These are phyloP conservation scores for Geosiphon pyriformis DNA, from an alignment of 192 early-diverging fungal genomes.

Conservation along the genomic window DNA sequence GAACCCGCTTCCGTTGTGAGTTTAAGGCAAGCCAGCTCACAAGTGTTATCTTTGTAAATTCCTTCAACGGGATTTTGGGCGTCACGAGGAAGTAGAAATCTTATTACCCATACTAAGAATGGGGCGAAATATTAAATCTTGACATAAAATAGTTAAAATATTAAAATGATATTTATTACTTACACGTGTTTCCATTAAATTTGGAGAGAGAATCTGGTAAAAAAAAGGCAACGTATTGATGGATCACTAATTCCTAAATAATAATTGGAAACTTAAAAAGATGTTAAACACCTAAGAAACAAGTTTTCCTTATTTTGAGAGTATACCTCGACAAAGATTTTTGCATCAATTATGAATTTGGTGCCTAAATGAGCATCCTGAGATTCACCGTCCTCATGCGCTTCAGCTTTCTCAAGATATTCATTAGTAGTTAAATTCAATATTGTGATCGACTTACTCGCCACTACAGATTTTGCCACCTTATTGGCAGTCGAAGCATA, in stretches of 20 bases:
- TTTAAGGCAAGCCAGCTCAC: slow-evolving; percentile 1
- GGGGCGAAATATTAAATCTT: too few relatives aligned
- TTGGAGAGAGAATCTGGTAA: background rate
- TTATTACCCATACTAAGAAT: slow-evolving; percentile 15
- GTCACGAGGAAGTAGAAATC: background rate
- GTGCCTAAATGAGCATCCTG: background rate
- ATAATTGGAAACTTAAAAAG: background rate
- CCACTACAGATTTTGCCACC: slow-evolving; percentile 11
- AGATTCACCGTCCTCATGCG: background rate
- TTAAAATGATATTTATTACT: background rate
- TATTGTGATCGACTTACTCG: background rate
- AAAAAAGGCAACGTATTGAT: slow-evolving; percentile 4
- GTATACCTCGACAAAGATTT: slow-evolving; percentile 9
- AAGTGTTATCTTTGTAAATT: background rate
- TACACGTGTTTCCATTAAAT: background rate
- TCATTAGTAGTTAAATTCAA: background rate
- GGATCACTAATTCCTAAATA: slow-evolving; percentile 1
- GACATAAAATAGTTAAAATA: background rate
- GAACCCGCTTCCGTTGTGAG: background rate
- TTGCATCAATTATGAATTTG: background rate
- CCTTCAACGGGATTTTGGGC: background rate
- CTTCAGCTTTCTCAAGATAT: background rate
- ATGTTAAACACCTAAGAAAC: background rate
- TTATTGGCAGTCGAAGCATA: slow-evolving; percentile 15
- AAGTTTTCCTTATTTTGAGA: background rate